Conservation (phyloP, 805 yeast genomes). For the Debaryomyces hansenii region DNA sequence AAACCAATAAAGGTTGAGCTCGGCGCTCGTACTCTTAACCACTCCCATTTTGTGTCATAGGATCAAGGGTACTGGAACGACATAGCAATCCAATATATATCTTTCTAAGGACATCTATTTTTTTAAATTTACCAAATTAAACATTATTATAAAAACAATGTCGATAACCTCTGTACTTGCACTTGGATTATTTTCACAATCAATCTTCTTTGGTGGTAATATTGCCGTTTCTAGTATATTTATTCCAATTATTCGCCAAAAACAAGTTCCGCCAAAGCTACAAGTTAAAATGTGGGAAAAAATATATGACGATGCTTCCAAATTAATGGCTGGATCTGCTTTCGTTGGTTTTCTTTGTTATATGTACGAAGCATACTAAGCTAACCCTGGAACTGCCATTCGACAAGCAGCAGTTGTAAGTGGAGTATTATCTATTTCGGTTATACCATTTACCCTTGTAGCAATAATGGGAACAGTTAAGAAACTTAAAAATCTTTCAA, state of each 20-base stretch:
- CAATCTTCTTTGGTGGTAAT: slow-evolving; percentile 5
- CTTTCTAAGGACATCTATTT: too few relatives aligned
- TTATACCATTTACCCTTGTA: slow-evolving; percentile 1
- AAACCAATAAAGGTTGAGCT: too few relatives aligned
- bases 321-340: slow-evolving; percentile 1
- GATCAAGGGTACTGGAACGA: too few relatives aligned
- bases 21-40: too few relatives aligned
- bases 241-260: slow-evolving; percentile 2
- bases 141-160: neutral
- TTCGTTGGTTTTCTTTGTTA: neutral
- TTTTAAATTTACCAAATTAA: too few relatives aligned
- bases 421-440: neutral
- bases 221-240: slow-evolving; percentile 1
- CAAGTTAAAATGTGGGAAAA: neutral
- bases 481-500: neutral
- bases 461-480: slow-evolving; percentile 1
- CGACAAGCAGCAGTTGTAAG: neutral
- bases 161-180: slow-evolving; percentile 3
- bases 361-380: neutral
- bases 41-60: too few relatives aligned
- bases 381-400: neutral
- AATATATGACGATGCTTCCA: neutral
- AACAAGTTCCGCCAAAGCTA: neutral
- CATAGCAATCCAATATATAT: too few relatives aligned
- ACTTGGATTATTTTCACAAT: slow-evolving; percentile 5